Evolutionary conservation across 2,329 filamentous ascomycete genomes (phyloP).

Genomic region (Xylariaceae sp.): DNA sequence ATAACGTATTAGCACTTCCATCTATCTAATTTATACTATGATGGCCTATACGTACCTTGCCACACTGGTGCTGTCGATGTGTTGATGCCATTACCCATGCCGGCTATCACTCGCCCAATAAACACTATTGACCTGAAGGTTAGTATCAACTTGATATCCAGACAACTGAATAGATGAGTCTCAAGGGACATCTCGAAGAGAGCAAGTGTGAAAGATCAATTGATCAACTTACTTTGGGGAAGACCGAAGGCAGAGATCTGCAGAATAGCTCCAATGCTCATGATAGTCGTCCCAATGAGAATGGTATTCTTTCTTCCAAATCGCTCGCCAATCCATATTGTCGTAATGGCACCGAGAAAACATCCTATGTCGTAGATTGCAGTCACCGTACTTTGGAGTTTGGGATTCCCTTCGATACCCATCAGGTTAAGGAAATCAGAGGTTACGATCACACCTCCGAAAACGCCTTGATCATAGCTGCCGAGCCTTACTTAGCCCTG

Average conservation of each 20-base stretch:
- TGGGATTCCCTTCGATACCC: slow-evolving; percentile 27
- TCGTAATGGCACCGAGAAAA: slow-evolving; percentile 46
- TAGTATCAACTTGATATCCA: no score
- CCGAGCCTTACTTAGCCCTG: background rate
- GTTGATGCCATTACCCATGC: slow-evolving; percentile 7
- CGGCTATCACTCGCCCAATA: slow-evolving; percentile 1
- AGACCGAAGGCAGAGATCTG: slow-evolving; percentile 34
- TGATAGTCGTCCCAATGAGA: slow-evolving; percentile 31
- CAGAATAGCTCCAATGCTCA: slow-evolving; percentile 33
- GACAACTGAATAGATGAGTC: background rate
- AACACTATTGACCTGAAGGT: no score
- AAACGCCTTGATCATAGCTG: slow-evolving; percentile 47
- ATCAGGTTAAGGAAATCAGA: slow-evolving; percentile 6
- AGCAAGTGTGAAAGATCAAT: slow-evolving; percentile 32
- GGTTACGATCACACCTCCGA: slow-evolving; percentile 34
- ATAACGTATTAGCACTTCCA: no score
- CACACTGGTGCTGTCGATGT: slow-evolving; percentile 35
- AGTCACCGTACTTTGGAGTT: slow-evolving; percentile 42
- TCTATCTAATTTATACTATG: no score
- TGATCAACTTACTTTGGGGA: slow-evolving; percentile 42
- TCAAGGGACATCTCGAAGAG: background rate
- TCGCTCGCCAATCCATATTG: slow-evolving; percentile 32
- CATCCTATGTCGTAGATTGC: slow-evolving; percentile 58
- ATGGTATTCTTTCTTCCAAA: slow-evolving; percentile 33
- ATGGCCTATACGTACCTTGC: no score